Evolutionary conservation across 164 flowering plant genomes (phyloP).

Genomic region (Sedum album): DNA sequence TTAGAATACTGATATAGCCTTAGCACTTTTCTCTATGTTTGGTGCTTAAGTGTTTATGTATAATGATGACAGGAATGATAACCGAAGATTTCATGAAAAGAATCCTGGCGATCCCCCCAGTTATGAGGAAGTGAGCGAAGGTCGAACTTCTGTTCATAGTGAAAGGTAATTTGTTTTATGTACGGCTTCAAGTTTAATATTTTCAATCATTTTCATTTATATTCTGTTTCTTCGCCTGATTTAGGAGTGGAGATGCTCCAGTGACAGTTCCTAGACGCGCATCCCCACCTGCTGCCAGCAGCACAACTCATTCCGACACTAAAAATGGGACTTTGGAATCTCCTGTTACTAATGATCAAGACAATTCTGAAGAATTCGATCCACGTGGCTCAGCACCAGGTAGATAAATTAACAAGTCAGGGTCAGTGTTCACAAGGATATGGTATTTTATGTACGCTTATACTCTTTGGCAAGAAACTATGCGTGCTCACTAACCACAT

Average conservation of each 20-base stretch:
- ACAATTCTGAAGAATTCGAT: constrained; percentile 77
- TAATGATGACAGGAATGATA: constrained; percentile 4
- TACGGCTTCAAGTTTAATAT: background rate
- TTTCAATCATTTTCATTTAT: background rate
- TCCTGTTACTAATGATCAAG: constrained; percentile 38
- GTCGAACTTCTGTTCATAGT: constrained; percentile 44
- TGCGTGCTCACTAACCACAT: too few relatives aligned
- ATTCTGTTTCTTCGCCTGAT: constrained; percentile 12
- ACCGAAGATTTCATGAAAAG: constrained; percentile 62
- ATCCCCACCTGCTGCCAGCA: background rate
- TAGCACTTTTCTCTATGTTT: constrained; percentile 11
- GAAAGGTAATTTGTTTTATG: constrained; percentile 47
- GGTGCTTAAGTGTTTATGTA: constrained; percentile 16
- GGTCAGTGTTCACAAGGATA: background rate
- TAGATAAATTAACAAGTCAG: constrained; percentile 13
- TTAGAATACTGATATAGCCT: background rate
- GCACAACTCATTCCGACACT: background rate
- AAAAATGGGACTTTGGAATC: constrained; percentile 13
- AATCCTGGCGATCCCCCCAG: constrained; percentile 80
- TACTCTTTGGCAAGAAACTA: background rate
- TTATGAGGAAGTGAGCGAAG: constrained; percentile 71
- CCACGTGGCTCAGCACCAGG: constrained; percentile 76
- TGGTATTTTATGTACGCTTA: background rate
- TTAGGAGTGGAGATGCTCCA: constrained; percentile 44
- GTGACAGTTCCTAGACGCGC: background rate